A percentile compares a stretch with the other conserved stretches of the same genome.
Evolutionary conservation across 306 rosid species (phyloP).

Genomic region (Styphnolobium japonicum): DNA sequence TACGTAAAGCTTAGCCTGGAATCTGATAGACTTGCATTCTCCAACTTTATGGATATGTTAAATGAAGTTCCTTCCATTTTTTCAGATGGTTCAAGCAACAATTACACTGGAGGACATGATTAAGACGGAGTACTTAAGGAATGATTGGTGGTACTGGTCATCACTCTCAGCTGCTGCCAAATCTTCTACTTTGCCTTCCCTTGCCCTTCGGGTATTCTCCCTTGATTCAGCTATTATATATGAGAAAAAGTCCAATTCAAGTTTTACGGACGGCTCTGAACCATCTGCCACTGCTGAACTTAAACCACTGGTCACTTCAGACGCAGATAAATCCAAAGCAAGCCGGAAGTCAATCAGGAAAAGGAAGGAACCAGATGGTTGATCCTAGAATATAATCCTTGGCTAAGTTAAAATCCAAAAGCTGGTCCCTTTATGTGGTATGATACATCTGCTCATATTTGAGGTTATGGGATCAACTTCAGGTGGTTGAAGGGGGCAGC

Average conservation of each 20-base stretch:
- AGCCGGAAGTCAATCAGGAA: slow-evolving; percentile 77
- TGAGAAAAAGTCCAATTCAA: slow-evolving; percentile 64
- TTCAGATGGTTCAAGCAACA: slow-evolving; percentile 93
- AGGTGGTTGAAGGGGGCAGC: slow-evolving; percentile 28
- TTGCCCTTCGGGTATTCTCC: slow-evolving; percentile 84
- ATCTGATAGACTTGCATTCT: neutral
- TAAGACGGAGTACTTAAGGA: slow-evolving; percentile 76
- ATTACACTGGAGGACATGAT: slow-evolving; percentile 89
- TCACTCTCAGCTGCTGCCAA: slow-evolving; percentile 93
- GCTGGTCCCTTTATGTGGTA: slow-evolving; percentile 31
- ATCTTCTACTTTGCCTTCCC: slow-evolving; percentile 78
- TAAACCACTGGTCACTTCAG: slow-evolving; percentile 40
- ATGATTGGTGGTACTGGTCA: slow-evolving; percentile 99
- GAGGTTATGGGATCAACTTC: slow-evolving; percentile 19
- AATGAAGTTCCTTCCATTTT: slow-evolving; percentile 22
- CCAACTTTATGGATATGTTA: neutral
- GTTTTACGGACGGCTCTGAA: slow-evolving; percentile 54
- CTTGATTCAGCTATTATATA: slow-evolving; percentile 89
- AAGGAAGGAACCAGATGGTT: slow-evolving; percentile 83
- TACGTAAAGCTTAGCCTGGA: neutral
- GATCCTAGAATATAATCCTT: slow-evolving; percentile 29
- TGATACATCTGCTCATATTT: slow-evolving; percentile 17
- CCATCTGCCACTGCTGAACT: slow-evolving; percentile 45
- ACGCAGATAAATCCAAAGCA: slow-evolving; percentile 67
- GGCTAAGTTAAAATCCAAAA: slow-evolving; percentile 27